Evolutionary conservation across 2,329 filamentous ascomycete genomes (phyloP).

Genomic region (Coniella lustricola): DNA sequence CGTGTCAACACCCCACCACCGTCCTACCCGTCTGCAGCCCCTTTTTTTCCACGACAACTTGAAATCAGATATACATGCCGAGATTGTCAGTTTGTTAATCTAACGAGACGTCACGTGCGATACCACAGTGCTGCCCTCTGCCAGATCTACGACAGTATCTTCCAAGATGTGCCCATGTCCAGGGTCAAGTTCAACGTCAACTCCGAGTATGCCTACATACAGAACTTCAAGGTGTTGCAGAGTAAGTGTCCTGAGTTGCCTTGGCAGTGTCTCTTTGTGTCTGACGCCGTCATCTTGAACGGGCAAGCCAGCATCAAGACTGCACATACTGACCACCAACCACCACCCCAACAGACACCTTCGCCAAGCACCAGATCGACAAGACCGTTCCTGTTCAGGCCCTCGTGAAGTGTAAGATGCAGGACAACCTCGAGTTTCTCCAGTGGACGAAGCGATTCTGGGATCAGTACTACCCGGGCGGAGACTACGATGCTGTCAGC

Average conservation of each 20-base stretch:
- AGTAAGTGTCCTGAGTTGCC: slow-evolving; percentile 51
- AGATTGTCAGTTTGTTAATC: slow-evolving; percentile 18
- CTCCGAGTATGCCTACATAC: slow-evolving; percentile 92
- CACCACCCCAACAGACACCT: slow-evolving; percentile 56
- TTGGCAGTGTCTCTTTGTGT: background rate
- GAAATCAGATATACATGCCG: too few species aligned
- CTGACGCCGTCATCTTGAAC: slow-evolving; percentile 5
- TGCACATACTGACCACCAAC: background rate
- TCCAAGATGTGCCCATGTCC: slow-evolving; percentile 88
- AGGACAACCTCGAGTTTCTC: slow-evolving; percentile 98
- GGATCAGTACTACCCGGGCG: slow-evolving; percentile 96
- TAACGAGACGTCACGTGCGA: background rate
- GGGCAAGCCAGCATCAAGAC: too few species aligned
- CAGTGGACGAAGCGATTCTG: slow-evolving; percentile 96
- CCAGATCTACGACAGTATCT: slow-evolving; percentile 98
- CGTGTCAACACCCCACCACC: background rate
- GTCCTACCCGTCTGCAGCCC: background rate
- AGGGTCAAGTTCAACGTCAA: slow-evolving; percentile 98
- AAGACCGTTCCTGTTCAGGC: slow-evolving; percentile 82
- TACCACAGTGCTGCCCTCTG: slow-evolving; percentile 75
- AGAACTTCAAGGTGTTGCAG: slow-evolving; percentile 97
- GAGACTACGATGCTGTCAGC: slow-evolving; percentile 87
- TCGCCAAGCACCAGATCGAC: slow-evolving; percentile 80
- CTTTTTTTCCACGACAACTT: too few species aligned
- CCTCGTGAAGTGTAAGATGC: slow-evolving; percentile 98